Percentiles rank a stretch among this genome's conserved stretches.
phyloP scores from a whole-genome alignment of 2,329 filamentous ascomycete genomes.

The Leptographium lundbergii region DNA sequence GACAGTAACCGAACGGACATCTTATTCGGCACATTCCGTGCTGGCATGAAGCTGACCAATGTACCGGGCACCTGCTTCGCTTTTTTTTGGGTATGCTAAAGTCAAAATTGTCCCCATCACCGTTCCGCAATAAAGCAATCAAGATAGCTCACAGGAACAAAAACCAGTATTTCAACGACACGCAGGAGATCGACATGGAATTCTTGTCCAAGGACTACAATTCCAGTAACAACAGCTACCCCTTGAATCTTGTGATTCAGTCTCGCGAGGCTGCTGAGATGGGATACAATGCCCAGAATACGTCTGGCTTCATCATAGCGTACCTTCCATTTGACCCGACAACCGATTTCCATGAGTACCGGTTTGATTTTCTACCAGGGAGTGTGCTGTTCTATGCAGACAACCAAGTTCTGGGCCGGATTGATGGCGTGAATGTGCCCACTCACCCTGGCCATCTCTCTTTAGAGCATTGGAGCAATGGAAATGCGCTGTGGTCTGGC shows the following conservation, averaged over 20 bases:
- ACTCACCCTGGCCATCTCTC: conserved; percentile 50
- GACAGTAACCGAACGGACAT: conserved; percentile 48
- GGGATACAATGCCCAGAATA: conserved; percentile 50
- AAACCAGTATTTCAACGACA: conserved; percentile 60
- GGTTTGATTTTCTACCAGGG: conserved; percentile 57
- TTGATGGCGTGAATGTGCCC: conserved; percentile 46
- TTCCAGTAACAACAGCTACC: conserved; percentile 32
- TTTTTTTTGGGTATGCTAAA: conserved; percentile 56
- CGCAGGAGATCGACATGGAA: conserved; percentile 71
- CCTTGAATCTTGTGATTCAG: conserved; percentile 66
- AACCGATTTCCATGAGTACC: conserved; percentile 59
- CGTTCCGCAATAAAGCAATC: not conserved
- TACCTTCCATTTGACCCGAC: conserved; percentile 56
- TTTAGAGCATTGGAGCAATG: conserved; percentile 69
- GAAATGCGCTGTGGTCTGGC: conserved; percentile 56
- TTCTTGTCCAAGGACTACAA: conserved; percentile 58
- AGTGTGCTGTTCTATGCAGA: conserved; percentile 60
- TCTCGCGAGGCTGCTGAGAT: conserved; percentile 43
- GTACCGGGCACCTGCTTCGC: conserved; percentile 59
- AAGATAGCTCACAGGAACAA: not conserved
- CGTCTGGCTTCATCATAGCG: conserved; percentile 42
- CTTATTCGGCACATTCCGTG: conserved; percentile 57
- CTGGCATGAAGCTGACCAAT: conserved; percentile 50
- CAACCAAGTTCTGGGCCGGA: conserved; percentile 39
- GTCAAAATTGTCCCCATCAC: not conserved